Evolutionary conservation across 1,284 basidiomycete genomes (phyloP).

Genomic region (Ceratobasidium sp.): DNA sequence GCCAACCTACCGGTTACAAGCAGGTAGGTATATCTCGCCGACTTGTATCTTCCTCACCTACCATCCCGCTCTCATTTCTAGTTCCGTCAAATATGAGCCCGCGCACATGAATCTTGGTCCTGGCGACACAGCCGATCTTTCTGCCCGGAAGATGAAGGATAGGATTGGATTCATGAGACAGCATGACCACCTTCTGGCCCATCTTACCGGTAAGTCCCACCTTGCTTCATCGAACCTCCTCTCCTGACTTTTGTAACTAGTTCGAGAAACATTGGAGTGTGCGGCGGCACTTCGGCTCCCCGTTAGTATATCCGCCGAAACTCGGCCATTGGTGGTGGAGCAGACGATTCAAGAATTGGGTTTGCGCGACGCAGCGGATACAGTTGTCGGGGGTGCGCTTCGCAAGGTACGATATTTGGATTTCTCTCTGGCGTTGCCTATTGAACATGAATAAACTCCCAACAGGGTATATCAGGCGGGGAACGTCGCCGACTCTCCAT

Average conservation of each 20-base stretch:
- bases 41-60: background rate
- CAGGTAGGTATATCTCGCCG: slow-evolving; percentile 52
- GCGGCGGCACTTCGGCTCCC: slow-evolving; percentile 65
- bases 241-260: slow-evolving; percentile 50
- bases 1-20: slow-evolving; percentile 55
- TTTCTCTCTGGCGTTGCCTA: background rate
- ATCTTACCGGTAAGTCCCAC: slow-evolving; percentile 56
- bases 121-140: slow-evolving; percentile 46
- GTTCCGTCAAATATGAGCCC: slow-evolving; percentile 11
- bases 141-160: slow-evolving; percentile 53
- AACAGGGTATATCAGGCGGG: slow-evolving; percentile 81
- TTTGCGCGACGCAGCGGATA: slow-evolving; percentile 63
- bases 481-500: slow-evolving; percentile 88
- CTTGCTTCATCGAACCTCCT: background rate
- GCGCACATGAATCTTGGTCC: background rate
- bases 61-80: background rate
- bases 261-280: slow-evolving; percentile 65
- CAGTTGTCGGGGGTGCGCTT: slow-evolving; percentile 62
- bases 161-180: slow-evolving; percentile 57
- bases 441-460: background rate
- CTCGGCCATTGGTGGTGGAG: slow-evolving; percentile 61
- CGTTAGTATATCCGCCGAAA: slow-evolving; percentile 55
- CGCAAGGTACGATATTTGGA: slow-evolving; percentile 55
- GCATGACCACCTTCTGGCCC: slow-evolving; percentile 58
- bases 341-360: slow-evolving; percentile 67